phyloP scores from a whole-genome alignment of 192 early-diverging fungal genomes.

The Rhizoclosmatium globosum region DNA sequence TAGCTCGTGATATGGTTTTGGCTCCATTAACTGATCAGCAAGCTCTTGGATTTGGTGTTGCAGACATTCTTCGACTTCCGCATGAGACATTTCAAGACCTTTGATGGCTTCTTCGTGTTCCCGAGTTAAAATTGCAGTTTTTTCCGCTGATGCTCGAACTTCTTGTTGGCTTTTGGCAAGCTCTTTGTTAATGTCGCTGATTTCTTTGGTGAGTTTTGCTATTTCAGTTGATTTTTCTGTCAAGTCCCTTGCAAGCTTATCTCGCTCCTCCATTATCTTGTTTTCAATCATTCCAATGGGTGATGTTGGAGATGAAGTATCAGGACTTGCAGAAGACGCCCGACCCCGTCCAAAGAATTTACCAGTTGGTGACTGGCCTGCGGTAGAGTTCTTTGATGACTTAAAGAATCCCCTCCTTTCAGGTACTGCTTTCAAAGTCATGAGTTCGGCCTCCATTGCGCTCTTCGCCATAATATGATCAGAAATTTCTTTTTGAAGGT shows the following conservation, averaged over 20 bases:
- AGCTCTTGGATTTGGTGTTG: slow-evolving; percentile 40
- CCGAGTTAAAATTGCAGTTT: background rate
- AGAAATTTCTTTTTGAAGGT: slow-evolving; percentile 22
- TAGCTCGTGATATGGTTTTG: slow-evolving; percentile 9
- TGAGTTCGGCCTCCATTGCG: slow-evolving; percentile 25
- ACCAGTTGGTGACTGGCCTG: too few species aligned
- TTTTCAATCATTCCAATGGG: background rate
- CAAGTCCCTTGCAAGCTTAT: slow-evolving; percentile 22
- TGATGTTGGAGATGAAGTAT: background rate
- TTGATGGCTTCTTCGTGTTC: slow-evolving; percentile 21
- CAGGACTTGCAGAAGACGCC: background rate
- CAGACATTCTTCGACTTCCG: slow-evolving; percentile 41
- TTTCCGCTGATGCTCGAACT: background rate
- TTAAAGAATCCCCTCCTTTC: slow-evolving; percentile 24
- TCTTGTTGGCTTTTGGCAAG: slow-evolving; percentile 19
- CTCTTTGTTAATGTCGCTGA: background rate
- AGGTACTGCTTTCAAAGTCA: background rate
- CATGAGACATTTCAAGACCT: slow-evolving; percentile 12
- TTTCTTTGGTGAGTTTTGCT: slow-evolving; percentile 13
- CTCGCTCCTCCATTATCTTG: slow-evolving; percentile 16
- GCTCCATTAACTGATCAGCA: slow-evolving; percentile 41
- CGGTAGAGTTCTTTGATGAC: background rate
- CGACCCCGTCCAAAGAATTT: background rate
- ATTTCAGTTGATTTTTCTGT: slow-evolving; percentile 12
- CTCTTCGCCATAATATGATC: slow-evolving; percentile 30